phyloP scores from a whole-genome alignment of 2,329 filamentous ascomycete species.

The Aspergillus tanneri region DNA sequence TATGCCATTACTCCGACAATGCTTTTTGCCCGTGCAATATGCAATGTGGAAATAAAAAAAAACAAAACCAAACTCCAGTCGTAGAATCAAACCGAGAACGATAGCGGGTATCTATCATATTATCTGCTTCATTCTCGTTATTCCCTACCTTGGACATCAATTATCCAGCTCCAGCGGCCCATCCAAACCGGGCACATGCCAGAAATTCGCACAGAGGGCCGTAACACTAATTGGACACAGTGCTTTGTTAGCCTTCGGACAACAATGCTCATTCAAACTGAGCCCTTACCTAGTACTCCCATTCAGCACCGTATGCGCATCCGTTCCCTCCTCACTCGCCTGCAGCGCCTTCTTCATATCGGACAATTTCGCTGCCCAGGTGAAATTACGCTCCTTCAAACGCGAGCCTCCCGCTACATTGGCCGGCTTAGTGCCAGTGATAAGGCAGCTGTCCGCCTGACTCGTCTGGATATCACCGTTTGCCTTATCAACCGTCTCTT shows the following conservation, averaged over 20 bases:
- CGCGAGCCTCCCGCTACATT: conserved; percentile 23
- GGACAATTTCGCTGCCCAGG: conserved; percentile 79
- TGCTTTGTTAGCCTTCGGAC: background rate
- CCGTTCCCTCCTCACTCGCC: conserved; percentile 71
- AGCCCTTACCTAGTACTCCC: conserved; percentile 69
- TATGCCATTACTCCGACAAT: background rate
- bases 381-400: conserved; percentile 77
- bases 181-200: conserved; percentile 66
- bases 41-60: background rate
- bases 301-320: conserved; percentile 85
- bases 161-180: conserved; percentile 63
- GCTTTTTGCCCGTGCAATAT: background rate
- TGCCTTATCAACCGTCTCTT: conserved; percentile 53
- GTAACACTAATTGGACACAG: conserved; percentile 63
- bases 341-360: conserved; percentile 84
- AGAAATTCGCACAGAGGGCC: conserved; percentile 84
- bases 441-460: no score
- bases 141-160: conserved; percentile 29
- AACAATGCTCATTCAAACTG: background rate
- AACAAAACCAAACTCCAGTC: conserved; percentile 2
- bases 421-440: no score
- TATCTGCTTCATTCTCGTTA: conserved; percentile 4
- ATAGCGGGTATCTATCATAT: conserved; percentile 24
- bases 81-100: conserved; percentile 17
- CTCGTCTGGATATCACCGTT: conserved; percentile 10